phyloP scores from a whole-genome alignment of 2,329 filamentous ascomycete species.

The Colletotrichum viniferum region DNA sequence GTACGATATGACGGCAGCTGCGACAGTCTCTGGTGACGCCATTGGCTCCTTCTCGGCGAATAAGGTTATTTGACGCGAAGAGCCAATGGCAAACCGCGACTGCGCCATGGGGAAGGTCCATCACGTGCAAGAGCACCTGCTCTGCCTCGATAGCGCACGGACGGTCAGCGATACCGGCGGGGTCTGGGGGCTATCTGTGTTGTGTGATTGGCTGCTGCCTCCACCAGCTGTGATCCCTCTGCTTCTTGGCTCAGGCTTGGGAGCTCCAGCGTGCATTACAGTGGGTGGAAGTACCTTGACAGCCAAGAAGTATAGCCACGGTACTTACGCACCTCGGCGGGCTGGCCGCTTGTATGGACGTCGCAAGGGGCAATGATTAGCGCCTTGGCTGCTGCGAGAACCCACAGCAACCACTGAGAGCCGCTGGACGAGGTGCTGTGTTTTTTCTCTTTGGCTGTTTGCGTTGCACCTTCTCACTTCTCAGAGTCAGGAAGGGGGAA shows the following conservation, averaged over 20 bases:
- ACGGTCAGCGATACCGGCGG: not conserved
- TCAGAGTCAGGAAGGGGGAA: not conserved
- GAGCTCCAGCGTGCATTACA: not conserved
- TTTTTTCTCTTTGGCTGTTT: conserved; percentile 5
- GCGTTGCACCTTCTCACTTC: not conserved
- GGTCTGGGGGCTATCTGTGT: not conserved
- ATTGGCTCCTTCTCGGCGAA: not conserved
- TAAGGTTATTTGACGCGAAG: conserved; percentile 14
- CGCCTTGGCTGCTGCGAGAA: conserved; percentile 10
- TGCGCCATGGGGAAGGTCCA: not conserved
- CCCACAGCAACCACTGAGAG: conserved; percentile 1
- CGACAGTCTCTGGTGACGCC: conserved; percentile 5
- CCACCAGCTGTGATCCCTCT: not conserved
- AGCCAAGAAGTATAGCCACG: conserved; percentile 12
- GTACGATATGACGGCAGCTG: not conserved
- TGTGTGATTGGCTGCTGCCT: conserved; percentile 5
- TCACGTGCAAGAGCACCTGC: not conserved
- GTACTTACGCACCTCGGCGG: conserved; percentile 15
- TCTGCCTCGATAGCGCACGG: not conserved
- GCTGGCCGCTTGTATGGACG: not conserved
- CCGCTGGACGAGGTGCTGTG: not conserved
- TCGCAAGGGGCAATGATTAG: not conserved
- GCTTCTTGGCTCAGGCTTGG: not conserved
- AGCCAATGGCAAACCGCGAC: not conserved
- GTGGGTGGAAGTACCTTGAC: conserved; percentile 1